These are phyloP conservation scores for Sclerotinia subarctica DNA, from an alignment of 2,329 filamentous ascomycete species.

Conservation along the genomic window DNA sequence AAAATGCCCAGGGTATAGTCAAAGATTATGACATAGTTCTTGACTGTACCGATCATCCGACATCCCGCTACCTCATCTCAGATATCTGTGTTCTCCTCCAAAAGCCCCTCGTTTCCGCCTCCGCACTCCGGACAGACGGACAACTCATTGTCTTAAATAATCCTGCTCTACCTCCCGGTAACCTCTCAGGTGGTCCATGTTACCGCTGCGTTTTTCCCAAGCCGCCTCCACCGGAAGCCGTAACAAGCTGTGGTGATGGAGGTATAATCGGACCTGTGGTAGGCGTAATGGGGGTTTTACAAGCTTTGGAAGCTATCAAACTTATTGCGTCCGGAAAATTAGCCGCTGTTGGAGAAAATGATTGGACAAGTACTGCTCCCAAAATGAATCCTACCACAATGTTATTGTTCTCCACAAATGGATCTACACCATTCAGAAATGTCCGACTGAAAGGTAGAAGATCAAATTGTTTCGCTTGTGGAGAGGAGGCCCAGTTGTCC, in stretches of 20 bases:
- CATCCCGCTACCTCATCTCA: conserved; percentile 87
- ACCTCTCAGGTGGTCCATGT: conserved; percentile 68
- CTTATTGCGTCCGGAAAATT: conserved; percentile 54
- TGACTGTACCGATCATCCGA: conserved; percentile 93
- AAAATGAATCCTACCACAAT: conserved; percentile 31
- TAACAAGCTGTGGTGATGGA: conserved; percentile 86
- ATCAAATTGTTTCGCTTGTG: conserved; percentile 73
- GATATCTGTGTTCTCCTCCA: conserved; percentile 78
- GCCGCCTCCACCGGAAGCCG: conserved; percentile 78
- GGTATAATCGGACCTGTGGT: conserved; percentile 92
- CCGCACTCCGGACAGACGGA: conserved; percentile 82
- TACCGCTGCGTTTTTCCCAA: conserved; percentile 91
- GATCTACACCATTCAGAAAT: conserved; percentile 61
- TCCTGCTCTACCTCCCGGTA: conserved; percentile 61
- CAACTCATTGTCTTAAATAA: conserved; percentile 87
- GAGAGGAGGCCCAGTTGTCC: conserved; percentile 59
- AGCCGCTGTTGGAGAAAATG: conserved; percentile 23
- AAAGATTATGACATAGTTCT: conserved; percentile 76
- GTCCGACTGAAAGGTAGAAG: conserved; percentile 70
- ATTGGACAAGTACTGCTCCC: conserved; percentile 21
- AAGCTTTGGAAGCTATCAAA: conserved; percentile 86
- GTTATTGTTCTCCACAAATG: conserved; percentile 53
- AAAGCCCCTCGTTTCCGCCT: conserved; percentile 83
- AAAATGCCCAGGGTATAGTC: conserved; percentile 66
- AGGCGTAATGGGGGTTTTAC: conserved; percentile 86